Evolutionary conservation across 148 eudicot genomes (phyloP).

Genomic region (Rhododendron molle): DNA sequence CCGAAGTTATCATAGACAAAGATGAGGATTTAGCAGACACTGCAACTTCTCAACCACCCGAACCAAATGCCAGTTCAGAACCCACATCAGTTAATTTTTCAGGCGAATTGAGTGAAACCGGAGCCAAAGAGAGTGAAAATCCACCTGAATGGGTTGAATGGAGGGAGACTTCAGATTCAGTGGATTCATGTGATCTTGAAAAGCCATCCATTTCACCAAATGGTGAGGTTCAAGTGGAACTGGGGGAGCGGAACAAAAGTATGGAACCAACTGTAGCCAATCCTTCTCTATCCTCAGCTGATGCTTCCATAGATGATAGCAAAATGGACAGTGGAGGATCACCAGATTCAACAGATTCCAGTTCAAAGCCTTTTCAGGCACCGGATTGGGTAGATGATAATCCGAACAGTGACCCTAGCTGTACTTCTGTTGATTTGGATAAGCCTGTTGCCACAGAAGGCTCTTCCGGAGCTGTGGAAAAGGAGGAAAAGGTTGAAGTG

Average conservation of each 20-base stretch:
- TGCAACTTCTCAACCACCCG: conserved; percentile 33
- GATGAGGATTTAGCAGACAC: conserved; percentile 36
- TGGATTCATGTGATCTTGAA: conserved; percentile 30
- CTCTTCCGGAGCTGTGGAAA: conserved; percentile 12
- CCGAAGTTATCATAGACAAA: conserved; percentile 25
- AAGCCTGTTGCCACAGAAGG: conserved; percentile 20
- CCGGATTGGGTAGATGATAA: conserved; percentile 14
- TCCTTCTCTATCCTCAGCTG: conserved; percentile 22
- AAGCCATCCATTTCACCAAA: conserved; percentile 27
- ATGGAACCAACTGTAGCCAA: conserved; percentile 16
- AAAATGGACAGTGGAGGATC: conserved; percentile 12
- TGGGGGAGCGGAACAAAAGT: conserved; percentile 23
- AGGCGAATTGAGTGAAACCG: conserved; percentile 16
- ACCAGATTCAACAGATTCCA: conserved; percentile 11
- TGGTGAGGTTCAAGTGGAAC: conserved; percentile 31
- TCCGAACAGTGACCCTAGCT: conserved; percentile 1
- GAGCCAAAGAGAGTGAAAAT: conserved; percentile 31
- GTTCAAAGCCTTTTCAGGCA: conserved; percentile 1
- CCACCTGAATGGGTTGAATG: conserved; percentile 79
- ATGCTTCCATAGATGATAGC: conserved; percentile 9
- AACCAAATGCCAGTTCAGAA: conserved; percentile 20
- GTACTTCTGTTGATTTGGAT: conserved; percentile 8
- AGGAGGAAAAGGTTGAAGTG: conserved; percentile 12
- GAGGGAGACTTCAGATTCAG: conserved; percentile 59
- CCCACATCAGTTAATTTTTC: background rate